Conservation (phyloP, 169 alveolate species). For the Amoebophrya sp. region DNA sequence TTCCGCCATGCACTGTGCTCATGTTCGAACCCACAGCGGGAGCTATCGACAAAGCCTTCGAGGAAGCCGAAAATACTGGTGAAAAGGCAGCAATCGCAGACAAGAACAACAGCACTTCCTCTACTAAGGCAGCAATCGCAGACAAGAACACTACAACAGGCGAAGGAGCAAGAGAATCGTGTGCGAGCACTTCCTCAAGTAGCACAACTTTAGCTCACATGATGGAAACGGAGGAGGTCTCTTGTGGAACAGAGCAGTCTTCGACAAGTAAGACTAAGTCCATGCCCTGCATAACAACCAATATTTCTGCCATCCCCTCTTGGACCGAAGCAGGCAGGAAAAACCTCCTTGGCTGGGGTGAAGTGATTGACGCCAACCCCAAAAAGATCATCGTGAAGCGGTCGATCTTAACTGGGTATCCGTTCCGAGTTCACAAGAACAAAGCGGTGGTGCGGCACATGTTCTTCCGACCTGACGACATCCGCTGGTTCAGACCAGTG, state of each 20-base stretch:
- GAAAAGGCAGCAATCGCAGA: no score
- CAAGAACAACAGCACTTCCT: neutral
- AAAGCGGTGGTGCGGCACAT: slow-evolving; percentile 91
- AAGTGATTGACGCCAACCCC: slow-evolving; percentile 77
- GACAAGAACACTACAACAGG: neutral
- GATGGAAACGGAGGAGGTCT: neutral
- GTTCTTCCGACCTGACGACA: slow-evolving; percentile 93
- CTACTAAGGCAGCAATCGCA: neutral
- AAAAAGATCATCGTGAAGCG: slow-evolving; percentile 86
- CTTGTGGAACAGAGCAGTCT: no score
- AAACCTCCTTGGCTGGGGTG: slow-evolving; percentile 66
- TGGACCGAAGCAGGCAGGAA: neutral
- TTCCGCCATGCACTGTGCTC: slow-evolving; percentile 33
- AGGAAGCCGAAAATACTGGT: no score
- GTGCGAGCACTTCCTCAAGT: no score
- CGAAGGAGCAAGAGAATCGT: no score
- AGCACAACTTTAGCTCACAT: neutral
- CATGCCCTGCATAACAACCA: no score
- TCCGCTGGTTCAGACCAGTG: slow-evolving; percentile 88
- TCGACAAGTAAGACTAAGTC: no score
- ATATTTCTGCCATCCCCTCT: neutral
- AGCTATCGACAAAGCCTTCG: neutral
- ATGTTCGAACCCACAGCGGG: slow-evolving; percentile 25
- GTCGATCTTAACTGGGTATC: slow-evolving; percentile 93
- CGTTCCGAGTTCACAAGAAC: slow-evolving; percentile 81